Conservation (phyloP, 768 basidiomycete species). For the Boletales sp. region DNA sequence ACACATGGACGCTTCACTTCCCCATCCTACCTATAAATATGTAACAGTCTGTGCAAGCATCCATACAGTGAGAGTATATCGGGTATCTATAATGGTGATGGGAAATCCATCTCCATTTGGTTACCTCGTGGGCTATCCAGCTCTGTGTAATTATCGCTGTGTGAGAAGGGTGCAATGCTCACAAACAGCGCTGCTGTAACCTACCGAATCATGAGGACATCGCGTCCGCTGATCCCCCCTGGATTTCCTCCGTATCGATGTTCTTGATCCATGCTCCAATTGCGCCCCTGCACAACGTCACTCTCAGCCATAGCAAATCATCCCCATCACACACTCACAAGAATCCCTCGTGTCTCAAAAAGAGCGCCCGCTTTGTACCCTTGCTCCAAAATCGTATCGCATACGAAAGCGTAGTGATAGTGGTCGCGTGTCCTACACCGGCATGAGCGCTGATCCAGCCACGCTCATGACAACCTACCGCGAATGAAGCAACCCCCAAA, state of each 20-base stretch:
- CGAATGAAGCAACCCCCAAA: conserved; percentile 99
- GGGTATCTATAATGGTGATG: conserved; percentile 25
- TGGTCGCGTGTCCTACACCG: conserved; percentile 83
- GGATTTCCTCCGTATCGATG: conserved; percentile 52
- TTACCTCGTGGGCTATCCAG: conserved; percentile 25
- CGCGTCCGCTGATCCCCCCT: conserved; percentile 4
- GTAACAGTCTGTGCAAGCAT: conserved; percentile 6
- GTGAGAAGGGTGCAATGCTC: no score
- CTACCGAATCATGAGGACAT: conserved; percentile 9
- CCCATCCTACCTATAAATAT: conserved; percentile 10
- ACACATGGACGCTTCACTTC: conserved; percentile 7
- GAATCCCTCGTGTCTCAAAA: conserved; percentile 97
- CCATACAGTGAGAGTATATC: conserved; percentile 19
- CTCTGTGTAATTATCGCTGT: background rate
- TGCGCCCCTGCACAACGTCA: conserved; percentile 56
- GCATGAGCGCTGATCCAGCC: conserved; percentile 3
- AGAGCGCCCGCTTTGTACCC: conserved; percentile 92
- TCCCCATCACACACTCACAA: conserved; percentile 55
- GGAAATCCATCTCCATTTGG: conserved; percentile 15
- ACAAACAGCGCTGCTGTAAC: background rate
- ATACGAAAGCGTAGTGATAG: conserved; percentile 95
- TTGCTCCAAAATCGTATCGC: conserved; percentile 99
- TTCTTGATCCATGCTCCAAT: conserved; percentile 99
- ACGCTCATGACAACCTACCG: conserved; percentile 49
- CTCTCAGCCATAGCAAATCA: background rate